Conservation (phyloP, 345 rosid species). For the Lepidium aucheri region DNA sequence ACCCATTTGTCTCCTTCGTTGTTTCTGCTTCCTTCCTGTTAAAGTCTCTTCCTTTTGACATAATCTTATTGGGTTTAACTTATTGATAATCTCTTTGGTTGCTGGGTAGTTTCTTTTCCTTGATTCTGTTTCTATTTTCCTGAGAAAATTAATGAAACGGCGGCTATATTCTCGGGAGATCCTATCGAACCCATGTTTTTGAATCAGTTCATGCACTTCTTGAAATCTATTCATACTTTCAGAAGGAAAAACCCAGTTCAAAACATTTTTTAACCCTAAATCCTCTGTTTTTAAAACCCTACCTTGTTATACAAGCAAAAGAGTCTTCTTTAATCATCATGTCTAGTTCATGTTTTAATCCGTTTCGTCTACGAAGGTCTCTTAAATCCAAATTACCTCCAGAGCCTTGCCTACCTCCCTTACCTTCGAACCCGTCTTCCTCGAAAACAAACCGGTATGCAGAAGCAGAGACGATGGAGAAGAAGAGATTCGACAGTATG, state of each 20-base stretch:
- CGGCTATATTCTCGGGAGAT: slow-evolving; percentile 22
- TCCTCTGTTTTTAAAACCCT: neutral
- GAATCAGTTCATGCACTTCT: slow-evolving; percentile 96
- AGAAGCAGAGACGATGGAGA: slow-evolving; percentile 76
- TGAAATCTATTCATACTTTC: slow-evolving; percentile 90
- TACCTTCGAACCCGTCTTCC: slow-evolving; percentile 41
- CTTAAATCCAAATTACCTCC: slow-evolving; percentile 37
- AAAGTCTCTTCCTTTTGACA: slow-evolving; percentile 23
- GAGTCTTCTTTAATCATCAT: slow-evolving; percentile 21
- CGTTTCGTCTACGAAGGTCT: slow-evolving; percentile 50
- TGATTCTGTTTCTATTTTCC: slow-evolving; percentile 10
- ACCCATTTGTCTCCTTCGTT: slow-evolving; percentile 14
- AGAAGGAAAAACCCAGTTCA: slow-evolving; percentile 55
- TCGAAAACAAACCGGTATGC: slow-evolving; percentile 37
- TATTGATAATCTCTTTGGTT: neutral
- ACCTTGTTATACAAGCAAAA: slow-evolving; percentile 10
- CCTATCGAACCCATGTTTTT: slow-evolving; percentile 63
- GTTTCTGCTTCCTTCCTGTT: slow-evolving; percentile 20
- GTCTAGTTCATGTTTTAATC: slow-evolving; percentile 73
- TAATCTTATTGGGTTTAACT: neutral
- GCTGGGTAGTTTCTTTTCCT: slow-evolving; percentile 1
- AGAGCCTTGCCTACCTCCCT: neutral
- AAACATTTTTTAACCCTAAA: slow-evolving; percentile 4
- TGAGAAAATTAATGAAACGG: slow-evolving; percentile 48
- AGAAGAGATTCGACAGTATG: slow-evolving; percentile 87